phyloP scores from a whole-genome alignment of 2,329 filamentous ascomycete species.

The Microcyclosporella mali region DNA sequence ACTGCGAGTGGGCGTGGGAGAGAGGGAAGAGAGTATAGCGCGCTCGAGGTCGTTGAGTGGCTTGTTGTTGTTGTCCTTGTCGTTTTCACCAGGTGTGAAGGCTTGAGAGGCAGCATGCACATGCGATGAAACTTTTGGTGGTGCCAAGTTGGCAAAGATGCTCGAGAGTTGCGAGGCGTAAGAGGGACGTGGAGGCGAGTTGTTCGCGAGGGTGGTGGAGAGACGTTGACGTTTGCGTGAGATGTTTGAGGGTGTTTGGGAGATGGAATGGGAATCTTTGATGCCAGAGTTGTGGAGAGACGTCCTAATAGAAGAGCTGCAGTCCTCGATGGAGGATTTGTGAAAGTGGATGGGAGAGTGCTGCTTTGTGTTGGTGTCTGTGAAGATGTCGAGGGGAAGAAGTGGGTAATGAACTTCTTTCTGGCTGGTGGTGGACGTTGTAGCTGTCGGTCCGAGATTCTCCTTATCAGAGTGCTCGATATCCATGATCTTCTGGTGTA shows the following conservation, averaged over 20 bases:
- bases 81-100: no score
- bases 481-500: constrained; percentile 1
- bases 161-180: constrained; percentile 7
- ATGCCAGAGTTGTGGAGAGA: not conserved
- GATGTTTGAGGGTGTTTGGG: not conserved
- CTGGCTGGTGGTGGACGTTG: no score
- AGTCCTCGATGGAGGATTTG: constrained; percentile 3
- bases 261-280: not conserved
- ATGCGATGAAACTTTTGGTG: no score
- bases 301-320: constrained; percentile 5
- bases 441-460: not conserved
- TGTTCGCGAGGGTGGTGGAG: constrained; percentile 2
- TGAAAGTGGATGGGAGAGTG: not conserved
- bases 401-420: no score
- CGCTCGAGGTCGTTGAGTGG: constrained; percentile 5
- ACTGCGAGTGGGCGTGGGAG: not conserved
- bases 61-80: not conserved
- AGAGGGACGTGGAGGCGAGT: constrained; percentile 11
- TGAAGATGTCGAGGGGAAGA: no score
- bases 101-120: no score
- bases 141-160: constrained; percentile 6
- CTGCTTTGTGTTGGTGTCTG: no score
- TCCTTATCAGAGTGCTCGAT: not conserved
- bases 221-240: constrained; percentile 2
- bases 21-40: constrained; percentile 3